phyloP scores from a whole-genome alignment of 345 rosid genomes.

The rapeseed (Brassica napus) region Da-Ae NC_063447.1:51658501-51659000 shows the following conservation, averaged over 20 bases:
- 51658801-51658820: neutral
- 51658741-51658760: no score
- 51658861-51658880: neutral
- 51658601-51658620: neutral
- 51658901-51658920: no score
- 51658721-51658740: neutral
- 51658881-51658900: neutral
- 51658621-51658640: neutral
- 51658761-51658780: neutral
- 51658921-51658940: neutral
- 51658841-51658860: neutral
- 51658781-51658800: neutral
- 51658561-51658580: no score
- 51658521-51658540: neutral
- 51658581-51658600: neutral
- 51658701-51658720: neutral
- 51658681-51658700: conserved; percentile 16
- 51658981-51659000: neutral
- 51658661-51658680: neutral
- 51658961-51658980: neutral
- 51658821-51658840: neutral
- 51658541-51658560: neutral
- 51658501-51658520: neutral
- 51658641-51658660: neutral
- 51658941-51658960: neutral